These are phyloP conservation scores for Ogataea glucozyma DNA, from an alignment of 805 yeast species.

Conservation along the genomic window DNA sequence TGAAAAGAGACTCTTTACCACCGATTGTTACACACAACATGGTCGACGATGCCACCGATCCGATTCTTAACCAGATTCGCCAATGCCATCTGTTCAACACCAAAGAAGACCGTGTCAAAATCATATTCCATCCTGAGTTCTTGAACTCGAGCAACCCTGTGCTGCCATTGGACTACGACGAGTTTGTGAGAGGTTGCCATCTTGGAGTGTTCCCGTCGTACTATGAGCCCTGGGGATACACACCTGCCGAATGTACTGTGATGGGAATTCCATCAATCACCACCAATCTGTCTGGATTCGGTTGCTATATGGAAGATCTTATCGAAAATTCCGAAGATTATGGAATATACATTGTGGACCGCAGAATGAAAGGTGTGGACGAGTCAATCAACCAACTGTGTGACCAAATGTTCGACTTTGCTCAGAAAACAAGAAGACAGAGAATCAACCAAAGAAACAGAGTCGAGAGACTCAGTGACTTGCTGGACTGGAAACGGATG, in stretches of 20 bases:
- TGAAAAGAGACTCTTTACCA: slow-evolving; percentile 85
- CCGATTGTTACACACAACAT: slow-evolving; percentile 97
- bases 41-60: slow-evolving; percentile 89
- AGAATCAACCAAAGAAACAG: slow-evolving; percentile 97
- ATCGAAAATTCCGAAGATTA: slow-evolving; percentile 93
- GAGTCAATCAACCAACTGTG: slow-evolving; percentile 90
- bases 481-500: slow-evolving; percentile 97
- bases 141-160: slow-evolving; percentile 93
- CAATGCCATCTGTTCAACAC: slow-evolving; percentile 87
- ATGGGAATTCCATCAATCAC: slow-evolving; percentile 99
- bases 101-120: slow-evolving; percentile 88
- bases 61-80: slow-evolving; percentile 87
- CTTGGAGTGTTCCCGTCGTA: slow-evolving; percentile 98
- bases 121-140: slow-evolving; percentile 97
- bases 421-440: slow-evolving; percentile 89
- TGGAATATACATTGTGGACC: slow-evolving; percentile 95
- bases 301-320: slow-evolving; percentile 97
- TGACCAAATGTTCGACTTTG: slow-evolving; percentile 86
- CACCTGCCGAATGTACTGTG: slow-evolving; percentile 99
- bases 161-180: slow-evolving; percentile 91
- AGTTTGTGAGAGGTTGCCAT: slow-evolving; percentile 96
- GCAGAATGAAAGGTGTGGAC: slow-evolving; percentile 88
- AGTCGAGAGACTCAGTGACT: slow-evolving; percentile 89
- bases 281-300: slow-evolving; percentile 93
- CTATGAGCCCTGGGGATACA: slow-evolving; percentile 99